Base-by-base conservation (phyloP, 805 yeast species). In the Candida gorgasii region DNA sequence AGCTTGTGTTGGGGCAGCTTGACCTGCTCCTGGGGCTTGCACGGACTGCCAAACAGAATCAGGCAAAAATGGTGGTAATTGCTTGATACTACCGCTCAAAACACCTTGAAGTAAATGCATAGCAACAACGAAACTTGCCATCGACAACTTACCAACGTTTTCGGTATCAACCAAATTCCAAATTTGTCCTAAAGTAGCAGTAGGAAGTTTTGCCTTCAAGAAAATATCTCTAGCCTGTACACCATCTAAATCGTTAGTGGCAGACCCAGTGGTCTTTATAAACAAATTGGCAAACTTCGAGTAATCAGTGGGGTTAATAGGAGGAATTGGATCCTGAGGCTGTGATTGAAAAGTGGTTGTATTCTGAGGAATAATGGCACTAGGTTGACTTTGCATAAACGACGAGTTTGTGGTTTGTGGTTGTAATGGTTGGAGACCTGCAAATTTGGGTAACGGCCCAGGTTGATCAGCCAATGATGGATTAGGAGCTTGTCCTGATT, bases 31-130 rank as follows among this genome's bases (percentile, higher is more conserved):
- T 4, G 33, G 12, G 14, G 29, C 36, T 4, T 29, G 29, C 13
- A 61, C 74, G 3, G 72, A 64, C 45, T 54, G 64, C 72, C 75
- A 69, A 42, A 69, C 53, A 36, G 55, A 44, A 31, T 74, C 73
- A 13, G 71, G 73, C 49, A 63, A 61, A 39, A 63, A 60, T 1
- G 72, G 69, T 11, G 76, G 76, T 54, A 89, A 67, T 38, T 80
- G 78, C 38, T 74, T 75, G 52, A 89, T 64, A 3, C 79, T 53
- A 29, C 89, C 86, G 54, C 80, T 78, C 55, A 89, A 71, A 23
- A 84, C 68, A 51, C 89, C 82, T 62, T 92, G 97, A 49, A 93
- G 88, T 58, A 93, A 74, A 63, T 87, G 95, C 99, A 93, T 92
- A 6, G 98, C 97, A 54, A 92, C 78, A 34, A 88, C 79, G 54